Conservation (phyloP, 202 grass and related monocot genomes). For the Elaeis oleifera region DNA sequence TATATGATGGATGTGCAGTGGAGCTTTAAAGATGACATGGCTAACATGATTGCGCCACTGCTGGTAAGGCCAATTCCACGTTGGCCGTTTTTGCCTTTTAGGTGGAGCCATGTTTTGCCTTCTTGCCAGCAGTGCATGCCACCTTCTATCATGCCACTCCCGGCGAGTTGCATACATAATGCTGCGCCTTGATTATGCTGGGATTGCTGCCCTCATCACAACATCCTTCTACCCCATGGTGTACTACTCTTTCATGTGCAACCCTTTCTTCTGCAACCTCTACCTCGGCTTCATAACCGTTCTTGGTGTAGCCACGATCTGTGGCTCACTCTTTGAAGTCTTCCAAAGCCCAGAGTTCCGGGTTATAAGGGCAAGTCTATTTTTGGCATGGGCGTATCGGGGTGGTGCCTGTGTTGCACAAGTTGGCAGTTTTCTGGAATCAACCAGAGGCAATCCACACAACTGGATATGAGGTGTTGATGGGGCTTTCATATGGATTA, state of each 20-base stretch:
- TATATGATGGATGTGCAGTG: slow-evolving; percentile 33
- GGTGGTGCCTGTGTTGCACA: slow-evolving; percentile 82
- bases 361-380: slow-evolving; percentile 59
- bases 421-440: slow-evolving; percentile 65
- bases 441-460: slow-evolving; percentile 80
- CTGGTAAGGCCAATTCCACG: slow-evolving; percentile 55
- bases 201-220: slow-evolving; percentile 84
- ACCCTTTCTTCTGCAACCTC: slow-evolving; percentile 88
- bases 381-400: slow-evolving; percentile 93
- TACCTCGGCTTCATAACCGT: slow-evolving; percentile 80
- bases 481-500: slow-evolving; percentile 79
- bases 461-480: slow-evolving; percentile 79
- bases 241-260: slow-evolving; percentile 95
- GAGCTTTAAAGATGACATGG: slow-evolving; percentile 63
- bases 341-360: slow-evolving; percentile 87
- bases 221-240: slow-evolving; percentile 93
- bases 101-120: slow-evolving; percentile 96
- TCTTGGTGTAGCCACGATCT: slow-evolving; percentile 62
- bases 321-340: slow-evolving; percentile 66
- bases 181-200: slow-evolving; percentile 92
- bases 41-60: slow-evolving; percentile 52
- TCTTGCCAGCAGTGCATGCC: slow-evolving; percentile 84
- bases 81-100: slow-evolving; percentile 84
- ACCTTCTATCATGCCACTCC: slow-evolving; percentile 92
- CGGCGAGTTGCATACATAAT: slow-evolving; percentile 78